These are phyloP conservation scores for Chaetomium tenue DNA, from an alignment of 495 filamentous ascomycete species.

Conservation along the genomic window DNA sequence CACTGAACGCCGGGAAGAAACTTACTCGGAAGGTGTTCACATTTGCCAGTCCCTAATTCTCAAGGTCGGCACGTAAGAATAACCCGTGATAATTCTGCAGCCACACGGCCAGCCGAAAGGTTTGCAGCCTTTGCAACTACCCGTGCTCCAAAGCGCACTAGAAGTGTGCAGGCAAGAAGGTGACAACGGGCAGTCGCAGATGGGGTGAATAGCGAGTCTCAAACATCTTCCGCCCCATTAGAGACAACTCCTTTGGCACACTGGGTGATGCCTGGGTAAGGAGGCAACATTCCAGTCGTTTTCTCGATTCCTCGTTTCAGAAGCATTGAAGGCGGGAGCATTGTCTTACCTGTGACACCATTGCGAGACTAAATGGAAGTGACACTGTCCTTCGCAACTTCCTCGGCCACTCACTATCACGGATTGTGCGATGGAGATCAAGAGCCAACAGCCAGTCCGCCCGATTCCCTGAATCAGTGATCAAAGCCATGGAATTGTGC, in stretches of 20 bases:
- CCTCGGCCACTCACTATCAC: background rate
- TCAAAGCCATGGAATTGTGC: background rate
- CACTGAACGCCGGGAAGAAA: background rate
- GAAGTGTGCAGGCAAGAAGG: background rate
- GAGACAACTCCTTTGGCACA: background rate
- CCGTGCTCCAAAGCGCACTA: background rate
- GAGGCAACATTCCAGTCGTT: background rate
- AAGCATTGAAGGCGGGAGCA: background rate
- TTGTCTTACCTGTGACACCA: slow-evolving; percentile 9
- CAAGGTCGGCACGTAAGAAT: background rate
- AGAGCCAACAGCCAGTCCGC: background rate
- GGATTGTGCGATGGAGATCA: background rate
- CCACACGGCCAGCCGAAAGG: background rate
- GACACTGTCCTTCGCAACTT: background rate
- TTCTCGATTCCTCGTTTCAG: background rate
- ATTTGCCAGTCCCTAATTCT: background rate
- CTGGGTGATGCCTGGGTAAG: background rate
- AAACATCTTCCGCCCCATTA: background rate
- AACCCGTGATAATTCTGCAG: background rate
- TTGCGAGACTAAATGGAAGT: slow-evolving; percentile 7
- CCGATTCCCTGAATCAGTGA: background rate
- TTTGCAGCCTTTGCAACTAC: slow-evolving; percentile 13
- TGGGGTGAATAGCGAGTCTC: background rate
- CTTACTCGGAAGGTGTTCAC: background rate
- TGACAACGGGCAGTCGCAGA: slow-evolving; percentile 11